Base-by-base conservation (phyloP, 345 rosid genomes). In the Chamaenerion angustifolium region DNA sequence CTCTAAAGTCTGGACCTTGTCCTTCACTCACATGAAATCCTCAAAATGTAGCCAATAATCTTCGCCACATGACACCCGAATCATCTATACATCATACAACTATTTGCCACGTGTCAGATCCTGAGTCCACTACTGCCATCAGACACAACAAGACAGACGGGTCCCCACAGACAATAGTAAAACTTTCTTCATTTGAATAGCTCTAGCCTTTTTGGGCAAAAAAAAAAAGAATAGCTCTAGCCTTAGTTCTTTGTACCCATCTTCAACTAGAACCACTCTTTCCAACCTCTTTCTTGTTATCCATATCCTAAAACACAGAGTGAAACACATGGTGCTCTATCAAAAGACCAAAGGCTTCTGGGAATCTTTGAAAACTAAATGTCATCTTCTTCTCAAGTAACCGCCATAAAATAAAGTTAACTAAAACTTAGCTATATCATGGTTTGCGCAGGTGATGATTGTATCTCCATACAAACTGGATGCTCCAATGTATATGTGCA, bases 381-480 rank as follows among this genome's bases (percentile, higher is more conserved):
- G 52, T 40, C 40, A 49, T 25, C 8, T 45, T 16, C 18, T 3
- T 23, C 13, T 23, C 52, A 10, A 48, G 37, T 31, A 31, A 31
- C 37, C 7, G 10, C 37, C 8, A 31, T 23, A 5, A 31, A 31
- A 31, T 21, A 3, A 31, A 42, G 21, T 60, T 14, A 7, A 15
- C 48, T 48, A 51, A 63, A 54, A 45, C 12, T 17, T 61, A 55
- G 51, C 57, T 46, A 53, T 49, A 47, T 55, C 45, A 44, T 54
- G 51, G 51, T 58, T 65, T 64, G 52, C 72, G 64, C 85, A 92
- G 98, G 98, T 21, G 96, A 87, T 31, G 98, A 92, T 69, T 92
- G 95, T 56, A 42, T 92, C 62, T 92, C 98, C 0, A 82, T 92
- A 61, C 96, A 87, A 65, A 78, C 96, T 11, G 96, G 98, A 52